phyloP scores from a whole-genome alignment of 192 early-diverging fungal species.

The Umbelopsis vinacea region DNA sequence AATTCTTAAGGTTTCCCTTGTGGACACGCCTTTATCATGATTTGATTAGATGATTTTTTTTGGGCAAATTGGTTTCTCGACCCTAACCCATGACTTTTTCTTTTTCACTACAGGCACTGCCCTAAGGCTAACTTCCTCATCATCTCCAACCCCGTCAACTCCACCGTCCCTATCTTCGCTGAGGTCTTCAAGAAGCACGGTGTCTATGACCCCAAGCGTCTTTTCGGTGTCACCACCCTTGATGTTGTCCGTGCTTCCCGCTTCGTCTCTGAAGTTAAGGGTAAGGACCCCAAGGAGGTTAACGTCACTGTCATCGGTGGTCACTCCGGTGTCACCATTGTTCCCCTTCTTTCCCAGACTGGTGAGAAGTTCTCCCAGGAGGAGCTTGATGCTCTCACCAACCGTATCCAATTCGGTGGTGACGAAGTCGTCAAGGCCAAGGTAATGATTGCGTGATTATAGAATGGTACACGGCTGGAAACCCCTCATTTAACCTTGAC shows the following conservation, averaged over 20 bases:
- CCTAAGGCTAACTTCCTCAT: slow-evolving; percentile 87
- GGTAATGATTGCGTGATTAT: slow-evolving; percentile 31
- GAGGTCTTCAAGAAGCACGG: slow-evolving; percentile 91
- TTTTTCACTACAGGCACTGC: slow-evolving; percentile 53
- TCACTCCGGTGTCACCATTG: slow-evolving; percentile 95
- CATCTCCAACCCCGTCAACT: slow-evolving; percentile 99
- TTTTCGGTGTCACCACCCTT: slow-evolving; percentile 92
- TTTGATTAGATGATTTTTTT: neutral
- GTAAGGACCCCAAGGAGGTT: slow-evolving; percentile 67
- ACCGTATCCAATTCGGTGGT: slow-evolving; percentile 97
- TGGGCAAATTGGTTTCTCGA: slow-evolving; percentile 22
- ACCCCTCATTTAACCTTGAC: neutral
- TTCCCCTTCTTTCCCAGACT: slow-evolving; percentile 85
- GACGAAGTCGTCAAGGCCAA: slow-evolving; percentile 99
- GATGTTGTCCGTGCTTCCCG: slow-evolving; percentile 94
- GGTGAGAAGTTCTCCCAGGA: slow-evolving; percentile 75
- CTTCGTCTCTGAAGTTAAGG: slow-evolving; percentile 84
- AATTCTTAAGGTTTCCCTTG: neutral
- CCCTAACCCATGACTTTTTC: slow-evolving; percentile 3
- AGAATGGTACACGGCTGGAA: too few relatives aligned
- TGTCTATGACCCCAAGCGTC: slow-evolving; percentile 85
- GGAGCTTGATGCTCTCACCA: slow-evolving; percentile 84
- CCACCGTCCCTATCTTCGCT: slow-evolving; percentile 94
- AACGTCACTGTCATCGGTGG: slow-evolving; percentile 90
- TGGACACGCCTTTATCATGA: neutral